A percentile compares a stretch with the other conserved stretches of the same genome.
Conservation (phyloP, 306 rosid genomes). For the Lupinus albus region DNA sequence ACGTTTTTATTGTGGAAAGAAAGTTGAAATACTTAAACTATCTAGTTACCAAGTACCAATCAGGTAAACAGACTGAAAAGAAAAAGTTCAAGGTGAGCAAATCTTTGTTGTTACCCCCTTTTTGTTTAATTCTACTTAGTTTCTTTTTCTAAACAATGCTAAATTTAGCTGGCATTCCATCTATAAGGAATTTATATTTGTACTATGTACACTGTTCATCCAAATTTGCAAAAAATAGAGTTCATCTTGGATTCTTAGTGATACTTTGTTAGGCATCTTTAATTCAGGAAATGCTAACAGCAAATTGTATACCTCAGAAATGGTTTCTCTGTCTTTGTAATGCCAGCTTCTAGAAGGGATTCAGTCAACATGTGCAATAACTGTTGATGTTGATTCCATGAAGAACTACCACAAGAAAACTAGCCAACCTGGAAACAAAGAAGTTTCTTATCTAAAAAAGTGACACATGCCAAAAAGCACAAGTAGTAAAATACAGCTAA, state of each 20-base stretch:
- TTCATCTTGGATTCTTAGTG: background rate
- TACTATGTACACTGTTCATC: background rate
- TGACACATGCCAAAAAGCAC: constrained; percentile 38
- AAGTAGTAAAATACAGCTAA: constrained; percentile 20
- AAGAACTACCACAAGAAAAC: constrained; percentile 70
- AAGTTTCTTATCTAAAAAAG: constrained; percentile 43
- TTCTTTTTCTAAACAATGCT: background rate
- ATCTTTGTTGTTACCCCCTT: constrained; percentile 8
- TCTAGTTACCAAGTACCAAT: background rate
- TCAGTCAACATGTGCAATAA: constrained; percentile 82
- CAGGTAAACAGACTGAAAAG: constrained; percentile 21
- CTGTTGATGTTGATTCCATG: constrained; percentile 68
- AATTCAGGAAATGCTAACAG: constrained; percentile 39
- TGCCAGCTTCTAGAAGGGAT: constrained; percentile 75
- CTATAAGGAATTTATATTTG: background rate
- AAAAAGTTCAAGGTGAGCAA: constrained; percentile 25
- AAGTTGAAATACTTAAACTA: background rate
- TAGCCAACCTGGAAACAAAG: constrained; percentile 64
- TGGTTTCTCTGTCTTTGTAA: constrained; percentile 58
- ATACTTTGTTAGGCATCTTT: constrained; percentile 26
- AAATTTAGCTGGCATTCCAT: background rate
- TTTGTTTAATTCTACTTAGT: constrained; percentile 22
- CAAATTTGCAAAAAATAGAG: constrained; percentile 9
- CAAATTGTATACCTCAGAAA: constrained; percentile 70
- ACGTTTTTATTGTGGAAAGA: too few species aligned